Evolutionary conservation across 169 alveolate genomes (phyloP).

Genomic region (Eimeria mitis): DNA sequence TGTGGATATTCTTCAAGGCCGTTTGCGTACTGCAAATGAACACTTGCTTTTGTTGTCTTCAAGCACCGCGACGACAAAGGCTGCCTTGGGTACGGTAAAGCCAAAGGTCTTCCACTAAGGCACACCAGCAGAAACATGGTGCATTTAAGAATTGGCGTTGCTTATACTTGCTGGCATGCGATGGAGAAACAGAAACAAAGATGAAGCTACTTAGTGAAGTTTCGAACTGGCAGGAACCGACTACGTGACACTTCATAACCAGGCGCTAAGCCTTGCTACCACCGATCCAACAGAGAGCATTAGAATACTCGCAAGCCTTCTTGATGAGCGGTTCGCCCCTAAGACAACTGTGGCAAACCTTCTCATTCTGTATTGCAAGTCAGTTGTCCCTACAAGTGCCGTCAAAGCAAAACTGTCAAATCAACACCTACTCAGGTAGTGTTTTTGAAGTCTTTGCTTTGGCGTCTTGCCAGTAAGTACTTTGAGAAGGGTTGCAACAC

Average conservation of each 20-base stretch:
- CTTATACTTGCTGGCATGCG: neutral
- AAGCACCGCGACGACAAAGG: neutral
- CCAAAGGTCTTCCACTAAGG: neutral
- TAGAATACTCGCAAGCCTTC: conserved; percentile 9
- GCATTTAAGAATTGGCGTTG: neutral
- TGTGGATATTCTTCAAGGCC: neutral
- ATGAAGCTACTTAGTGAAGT: neutral
- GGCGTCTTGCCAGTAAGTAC: neutral
- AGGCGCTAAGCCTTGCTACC: conserved; percentile 27
- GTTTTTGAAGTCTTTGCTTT: no score
- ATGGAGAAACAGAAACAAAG: neutral
- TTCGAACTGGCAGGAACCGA: conserved; percentile 8
- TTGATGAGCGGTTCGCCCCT: neutral
- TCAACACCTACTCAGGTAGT: no score
- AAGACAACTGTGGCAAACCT: conserved; percentile 16
- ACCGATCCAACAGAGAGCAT: conserved; percentile 43
- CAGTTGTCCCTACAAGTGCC: neutral
- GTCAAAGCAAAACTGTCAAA: no score
- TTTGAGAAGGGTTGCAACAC: neutral
- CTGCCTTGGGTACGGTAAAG: neutral
- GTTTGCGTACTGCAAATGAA: conserved; percentile 36
- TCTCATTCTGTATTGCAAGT: conserved; percentile 57
- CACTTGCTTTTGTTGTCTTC: conserved; percentile 2
- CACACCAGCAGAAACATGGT: neutral
- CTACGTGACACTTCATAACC: conserved; percentile 51